A percentile compares a stretch with the other conserved stretches of the same genome.
Conservation (phyloP, 1,284 basidiomycete species). For the Cryptococcus sp. region DNA sequence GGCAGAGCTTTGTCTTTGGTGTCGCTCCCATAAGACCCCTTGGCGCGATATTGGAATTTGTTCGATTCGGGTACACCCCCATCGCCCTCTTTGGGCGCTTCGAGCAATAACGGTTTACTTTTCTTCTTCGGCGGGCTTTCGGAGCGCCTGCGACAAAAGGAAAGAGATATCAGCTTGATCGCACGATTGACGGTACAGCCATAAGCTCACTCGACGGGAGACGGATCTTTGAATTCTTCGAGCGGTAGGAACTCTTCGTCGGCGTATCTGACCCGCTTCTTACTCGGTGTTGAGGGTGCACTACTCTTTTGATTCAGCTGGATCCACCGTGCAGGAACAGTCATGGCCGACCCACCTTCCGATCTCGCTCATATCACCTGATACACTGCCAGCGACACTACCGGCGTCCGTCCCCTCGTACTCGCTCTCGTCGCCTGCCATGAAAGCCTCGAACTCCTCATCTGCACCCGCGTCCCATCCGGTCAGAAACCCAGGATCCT, state of each 20-base stretch:
- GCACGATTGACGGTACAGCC: not conserved
- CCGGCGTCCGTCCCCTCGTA: slow-evolving; percentile 46
- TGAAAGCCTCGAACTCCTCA: slow-evolving; percentile 27
- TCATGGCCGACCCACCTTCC: slow-evolving; percentile 9
- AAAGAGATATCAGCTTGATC: not conserved
- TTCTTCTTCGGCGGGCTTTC: slow-evolving; percentile 25
- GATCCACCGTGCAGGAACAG: not conserved
- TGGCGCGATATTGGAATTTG: slow-evolving; percentile 13
- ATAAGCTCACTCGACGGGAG: slow-evolving; percentile 20
- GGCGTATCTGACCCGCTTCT: slow-evolving; percentile 47
- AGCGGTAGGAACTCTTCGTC: slow-evolving; percentile 45
- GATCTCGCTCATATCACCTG: not conserved
- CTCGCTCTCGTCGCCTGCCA: slow-evolving; percentile 26
- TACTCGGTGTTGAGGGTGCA: slow-evolving; percentile 31
- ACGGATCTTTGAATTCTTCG: slow-evolving; percentile 39
- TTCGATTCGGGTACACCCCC: slow-evolving; percentile 22
- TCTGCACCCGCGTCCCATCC: slow-evolving; percentile 30
- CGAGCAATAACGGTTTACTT: slow-evolving; percentile 25
- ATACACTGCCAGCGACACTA: slow-evolving; percentile 4
- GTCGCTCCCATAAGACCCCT: slow-evolving; percentile 4
- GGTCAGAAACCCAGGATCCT: slow-evolving; percentile 9
- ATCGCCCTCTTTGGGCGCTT: slow-evolving; percentile 16
- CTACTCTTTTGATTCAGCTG: not conserved
- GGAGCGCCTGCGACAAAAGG: not conserved
- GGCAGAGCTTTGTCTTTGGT: slow-evolving; percentile 1